Evolutionary conservation across 441 rosid species (phyloP).

Genomic region (Euphorbia schlechtendalii): DNA sequence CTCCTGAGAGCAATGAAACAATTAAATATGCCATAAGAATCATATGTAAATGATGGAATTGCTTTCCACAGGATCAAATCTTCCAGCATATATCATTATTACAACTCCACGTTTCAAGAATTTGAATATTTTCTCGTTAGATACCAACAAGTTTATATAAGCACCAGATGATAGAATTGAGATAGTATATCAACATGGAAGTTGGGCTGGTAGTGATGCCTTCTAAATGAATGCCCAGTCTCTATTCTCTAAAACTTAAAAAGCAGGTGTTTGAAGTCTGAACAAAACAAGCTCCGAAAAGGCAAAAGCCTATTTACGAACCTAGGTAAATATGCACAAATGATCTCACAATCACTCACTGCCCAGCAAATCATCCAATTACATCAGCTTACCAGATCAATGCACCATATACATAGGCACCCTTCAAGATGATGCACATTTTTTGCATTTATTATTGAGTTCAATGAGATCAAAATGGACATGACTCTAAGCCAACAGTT

Average conservation of each 20-base stretch:
- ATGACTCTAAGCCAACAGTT: not conserved
- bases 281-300: not conserved
- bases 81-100: not conserved
- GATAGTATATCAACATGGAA: not conserved
- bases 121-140: not conserved
- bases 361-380: not conserved
- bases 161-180: not conserved
- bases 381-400: slow-evolving; percentile 1
- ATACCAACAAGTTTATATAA: not conserved
- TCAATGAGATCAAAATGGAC: not conserved
- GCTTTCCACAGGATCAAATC: not conserved
- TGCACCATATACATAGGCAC: not conserved
- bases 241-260: not conserved
- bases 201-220: not conserved
- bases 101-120: not conserved
- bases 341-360: not conserved
- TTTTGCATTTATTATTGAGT: not conserved
- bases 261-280: not conserved
- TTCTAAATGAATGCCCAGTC: not conserved
- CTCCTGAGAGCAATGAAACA: not conserved
- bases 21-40: not conserved
- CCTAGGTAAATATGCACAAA: not conserved
- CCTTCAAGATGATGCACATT: not conserved
- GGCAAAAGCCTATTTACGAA: not conserved
- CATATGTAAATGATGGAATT: not conserved